phyloP scores from a whole-genome alignment of 176 grass and related monocot genomes.

The Ensete ventricosum region DNA sequence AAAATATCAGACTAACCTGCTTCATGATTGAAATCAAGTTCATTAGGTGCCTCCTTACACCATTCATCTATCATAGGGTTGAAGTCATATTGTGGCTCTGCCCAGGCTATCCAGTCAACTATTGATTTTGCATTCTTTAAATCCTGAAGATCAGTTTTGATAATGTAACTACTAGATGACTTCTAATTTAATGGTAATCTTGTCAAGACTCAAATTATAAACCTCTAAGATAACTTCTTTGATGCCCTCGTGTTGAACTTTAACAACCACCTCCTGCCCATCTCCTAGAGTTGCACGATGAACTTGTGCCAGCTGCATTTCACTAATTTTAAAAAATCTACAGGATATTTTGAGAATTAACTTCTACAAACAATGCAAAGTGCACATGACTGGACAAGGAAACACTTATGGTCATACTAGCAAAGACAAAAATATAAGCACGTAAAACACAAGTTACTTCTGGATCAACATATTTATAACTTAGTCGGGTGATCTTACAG shows the following conservation, averaged over 20 bases:
- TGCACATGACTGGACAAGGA: neutral
- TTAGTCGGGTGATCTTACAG: conserved; percentile 41
- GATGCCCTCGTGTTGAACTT: conserved; percentile 91
- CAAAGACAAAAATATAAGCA: neutral
- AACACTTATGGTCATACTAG: neutral
- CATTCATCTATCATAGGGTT: conserved; percentile 97
- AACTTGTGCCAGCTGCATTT: conserved; percentile 88
- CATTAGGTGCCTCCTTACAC: conserved; percentile 90
- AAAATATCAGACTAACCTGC: conserved; percentile 42
- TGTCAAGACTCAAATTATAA: conserved; percentile 25
- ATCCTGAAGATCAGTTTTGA: conserved; percentile 49
- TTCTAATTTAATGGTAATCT: conserved; percentile 5
- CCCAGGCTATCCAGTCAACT: conserved; percentile 95
- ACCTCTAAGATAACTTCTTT: conserved; percentile 98
- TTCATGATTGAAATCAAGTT: conserved; percentile 98
- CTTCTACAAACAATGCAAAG: neutral
- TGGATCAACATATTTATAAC: conserved; percentile 4
- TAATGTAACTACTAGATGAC: conserved; percentile 5
- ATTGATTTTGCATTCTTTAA: conserved; percentile 95
- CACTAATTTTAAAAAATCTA: conserved; percentile 20
- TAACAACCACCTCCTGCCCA: conserved; percentile 88
- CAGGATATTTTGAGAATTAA: conserved; percentile 5
- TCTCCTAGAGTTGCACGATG: conserved; percentile 77
- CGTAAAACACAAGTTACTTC: neutral
- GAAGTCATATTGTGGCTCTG: conserved; percentile 86